These are phyloP conservation scores for Phyllostachys edulis DNA, from an alignment of 176 grass and related monocot genomes.

Conservation along the genomic window DNA sequence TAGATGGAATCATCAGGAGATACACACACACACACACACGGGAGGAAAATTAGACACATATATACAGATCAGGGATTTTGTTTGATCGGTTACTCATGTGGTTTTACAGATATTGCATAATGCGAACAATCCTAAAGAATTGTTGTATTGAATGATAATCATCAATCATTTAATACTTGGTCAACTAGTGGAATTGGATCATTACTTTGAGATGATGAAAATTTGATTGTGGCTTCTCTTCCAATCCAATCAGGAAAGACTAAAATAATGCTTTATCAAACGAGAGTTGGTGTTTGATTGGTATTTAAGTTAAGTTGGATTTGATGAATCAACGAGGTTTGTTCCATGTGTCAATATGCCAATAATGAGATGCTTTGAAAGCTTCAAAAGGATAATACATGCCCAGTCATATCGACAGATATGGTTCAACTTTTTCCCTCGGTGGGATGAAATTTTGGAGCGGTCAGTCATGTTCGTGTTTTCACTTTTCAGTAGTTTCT, in stretches of 20 bases:
- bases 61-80: background rate
- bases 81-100: background rate
- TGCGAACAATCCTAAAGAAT: background rate
- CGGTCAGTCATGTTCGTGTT: background rate
- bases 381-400: conserved; percentile 14
- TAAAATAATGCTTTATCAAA: background rate
- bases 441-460: background rate
- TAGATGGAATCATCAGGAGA: background rate
- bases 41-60: background rate
- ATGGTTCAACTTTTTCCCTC: background rate
- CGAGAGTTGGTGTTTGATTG: conserved; percentile 24
- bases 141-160: background rate
- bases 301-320: background rate
- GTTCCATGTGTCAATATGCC: conserved; percentile 18
- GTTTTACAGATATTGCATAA: background rate
- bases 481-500: background rate
- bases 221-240: background rate
- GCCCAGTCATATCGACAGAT: conserved; percentile 30
- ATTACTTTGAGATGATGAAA: conserved; percentile 6
- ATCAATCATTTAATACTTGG: background rate
- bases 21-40: background rate
- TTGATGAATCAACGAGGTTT: background rate
- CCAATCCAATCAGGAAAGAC: background rate
- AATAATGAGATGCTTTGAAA: conserved; percentile 55
- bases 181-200: conserved; percentile 15